Percentiles rank a stretch among this genome's conserved stretches.
These are phyloP conservation scores for Endothia cerciana DNA, from an alignment of 2,329 filamentous ascomycete genomes.

Conservation along the genomic window DNA sequence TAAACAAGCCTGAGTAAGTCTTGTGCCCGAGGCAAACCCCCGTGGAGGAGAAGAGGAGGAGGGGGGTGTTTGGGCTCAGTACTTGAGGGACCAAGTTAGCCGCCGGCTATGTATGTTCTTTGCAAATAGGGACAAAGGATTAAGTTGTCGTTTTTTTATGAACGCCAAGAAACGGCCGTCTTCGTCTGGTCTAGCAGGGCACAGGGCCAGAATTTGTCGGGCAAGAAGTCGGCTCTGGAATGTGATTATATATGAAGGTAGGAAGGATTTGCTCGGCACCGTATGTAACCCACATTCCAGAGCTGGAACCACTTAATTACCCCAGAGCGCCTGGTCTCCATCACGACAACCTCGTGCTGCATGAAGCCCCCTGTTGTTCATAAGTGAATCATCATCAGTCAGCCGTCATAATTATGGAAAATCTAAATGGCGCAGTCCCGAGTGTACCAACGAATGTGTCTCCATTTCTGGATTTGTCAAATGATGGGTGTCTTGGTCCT, in stretches of 20 bases:
- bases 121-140: not conserved
- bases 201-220: not conserved
- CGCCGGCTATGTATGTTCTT: no score
- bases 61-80: no score
- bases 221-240: not conserved
- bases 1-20: not conserved
- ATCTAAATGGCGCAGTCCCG: not conserved
- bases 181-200: not conserved
- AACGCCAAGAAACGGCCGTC: not conserved
- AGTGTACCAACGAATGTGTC: not conserved
- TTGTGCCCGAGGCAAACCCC: not conserved
- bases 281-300: not conserved
- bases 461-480: not conserved
- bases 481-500: not conserved
- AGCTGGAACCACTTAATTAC: no score
- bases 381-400: slow-evolving; percentile 1
- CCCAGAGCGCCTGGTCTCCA: not conserved
- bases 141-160: not conserved
- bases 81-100: no score
- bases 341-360: not conserved
- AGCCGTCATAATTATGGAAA: not conserved
- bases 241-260: not conserved
- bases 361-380: not conserved
- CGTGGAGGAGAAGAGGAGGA: not conserved
- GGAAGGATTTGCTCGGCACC: not conserved